Conservation (phyloP, 352 stramenopile species). For the Phytophthora uliginosa region DNA sequence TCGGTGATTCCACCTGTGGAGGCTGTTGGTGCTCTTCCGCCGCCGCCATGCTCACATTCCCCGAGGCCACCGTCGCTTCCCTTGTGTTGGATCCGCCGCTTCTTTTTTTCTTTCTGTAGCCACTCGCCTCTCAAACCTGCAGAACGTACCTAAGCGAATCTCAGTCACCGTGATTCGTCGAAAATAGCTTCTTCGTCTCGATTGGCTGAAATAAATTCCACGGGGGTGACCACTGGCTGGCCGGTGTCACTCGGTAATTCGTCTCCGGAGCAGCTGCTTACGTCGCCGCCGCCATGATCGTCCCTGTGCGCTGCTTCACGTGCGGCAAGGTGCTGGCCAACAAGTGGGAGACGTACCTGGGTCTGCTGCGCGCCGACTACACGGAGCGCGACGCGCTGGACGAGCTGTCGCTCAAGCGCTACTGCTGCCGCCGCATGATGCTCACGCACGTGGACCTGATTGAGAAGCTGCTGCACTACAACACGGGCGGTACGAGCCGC, state of each 20-base stretch:
- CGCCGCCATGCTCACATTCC: constrained; percentile 37
- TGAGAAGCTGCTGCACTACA: constrained; percentile 99
- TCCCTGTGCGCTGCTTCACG: constrained; percentile 99
- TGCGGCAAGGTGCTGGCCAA: constrained; percentile 99
- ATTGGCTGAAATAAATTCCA: constrained; percentile 11
- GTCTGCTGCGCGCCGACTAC: constrained; percentile 97
- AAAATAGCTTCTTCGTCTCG: neutral
- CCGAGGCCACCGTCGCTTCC: neutral
- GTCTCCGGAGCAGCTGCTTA: constrained; percentile 12
- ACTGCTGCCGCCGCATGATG: constrained; percentile 99
- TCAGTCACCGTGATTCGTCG: neutral
- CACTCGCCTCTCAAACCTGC: constrained; percentile 1
- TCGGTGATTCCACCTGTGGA: neutral
- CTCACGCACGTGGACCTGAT: constrained; percentile 99
- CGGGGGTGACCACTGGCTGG: constrained; percentile 19
- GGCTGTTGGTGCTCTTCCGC: constrained; percentile 27
- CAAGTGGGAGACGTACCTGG: constrained; percentile 99
- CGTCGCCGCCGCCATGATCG: constrained; percentile 94
- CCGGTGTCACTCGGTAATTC: constrained; percentile 30
- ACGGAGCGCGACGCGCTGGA: constrained; percentile 98
- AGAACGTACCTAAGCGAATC: constrained; percentile 19
- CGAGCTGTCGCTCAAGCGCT: constrained; percentile 98
- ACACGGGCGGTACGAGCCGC: constrained; percentile 88
- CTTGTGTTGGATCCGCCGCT: constrained; percentile 9
- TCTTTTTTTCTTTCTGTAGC: constrained; percentile 28